Evolutionary conservation across 2,329 filamentous ascomycete genomes (phyloP).

Genomic region (Xylariaceae sp.): DNA sequence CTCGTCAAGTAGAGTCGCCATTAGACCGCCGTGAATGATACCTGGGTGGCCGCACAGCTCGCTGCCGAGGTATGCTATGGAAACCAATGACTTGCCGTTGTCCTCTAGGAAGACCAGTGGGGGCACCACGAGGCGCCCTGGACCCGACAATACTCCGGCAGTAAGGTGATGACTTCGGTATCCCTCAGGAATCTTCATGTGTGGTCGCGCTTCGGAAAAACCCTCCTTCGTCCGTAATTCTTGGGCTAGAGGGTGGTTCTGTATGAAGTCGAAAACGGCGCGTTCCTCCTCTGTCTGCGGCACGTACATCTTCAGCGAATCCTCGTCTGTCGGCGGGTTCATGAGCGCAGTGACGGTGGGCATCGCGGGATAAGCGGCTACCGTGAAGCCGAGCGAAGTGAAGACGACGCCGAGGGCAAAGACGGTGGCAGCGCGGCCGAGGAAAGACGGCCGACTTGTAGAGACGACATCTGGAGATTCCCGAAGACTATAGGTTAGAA

Average conservation of each 20-base stretch:
- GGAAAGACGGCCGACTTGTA: slow-evolving; percentile 45
- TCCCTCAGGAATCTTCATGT: slow-evolving; percentile 79
- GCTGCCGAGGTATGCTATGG: slow-evolving; percentile 77
- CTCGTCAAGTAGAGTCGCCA: slow-evolving; percentile 94
- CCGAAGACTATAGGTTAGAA: neutral
- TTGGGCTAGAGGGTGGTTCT: slow-evolving; percentile 75
- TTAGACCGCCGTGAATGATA: slow-evolving; percentile 86
- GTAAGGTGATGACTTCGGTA: slow-evolving; percentile 81
- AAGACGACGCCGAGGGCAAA: slow-evolving; percentile 56
- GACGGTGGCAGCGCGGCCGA: slow-evolving; percentile 54
- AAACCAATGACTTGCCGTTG: slow-evolving; percentile 71
- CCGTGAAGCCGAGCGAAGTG: slow-evolving; percentile 59
- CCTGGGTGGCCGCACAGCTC: slow-evolving; percentile 89
- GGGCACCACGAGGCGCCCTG: slow-evolving; percentile 79
- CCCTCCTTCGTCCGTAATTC: slow-evolving; percentile 70
- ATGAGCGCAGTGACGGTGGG: slow-evolving; percentile 56
- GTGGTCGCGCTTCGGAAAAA: slow-evolving; percentile 80
- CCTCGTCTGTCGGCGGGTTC: slow-evolving; percentile 68
- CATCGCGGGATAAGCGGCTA: slow-evolving; percentile 61
- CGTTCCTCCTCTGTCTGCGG: slow-evolving; percentile 60
- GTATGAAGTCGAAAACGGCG: slow-evolving; percentile 76
- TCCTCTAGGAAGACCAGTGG: slow-evolving; percentile 79
- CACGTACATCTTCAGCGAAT: slow-evolving; percentile 72
- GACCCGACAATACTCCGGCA: slow-evolving; percentile 77
- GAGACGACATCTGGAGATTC: slow-evolving; percentile 25